phyloP scores from a whole-genome alignment of 805 yeast species.

The Tetrapisispora namnaoensis region DNA sequence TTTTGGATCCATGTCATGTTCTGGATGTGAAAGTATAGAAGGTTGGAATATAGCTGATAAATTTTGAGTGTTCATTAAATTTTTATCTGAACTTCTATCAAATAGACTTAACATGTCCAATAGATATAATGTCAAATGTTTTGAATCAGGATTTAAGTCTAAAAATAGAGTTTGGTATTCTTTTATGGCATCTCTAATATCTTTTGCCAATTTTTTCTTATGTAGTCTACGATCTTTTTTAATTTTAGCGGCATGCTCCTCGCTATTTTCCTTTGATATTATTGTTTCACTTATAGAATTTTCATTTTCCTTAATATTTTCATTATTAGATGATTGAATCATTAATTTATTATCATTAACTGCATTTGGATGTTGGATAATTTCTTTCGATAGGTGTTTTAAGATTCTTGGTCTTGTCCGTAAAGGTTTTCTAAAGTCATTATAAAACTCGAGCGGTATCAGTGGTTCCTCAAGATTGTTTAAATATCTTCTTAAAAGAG shows the following conservation, averaged over 20 bases:
- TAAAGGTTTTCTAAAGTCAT: constrained; percentile 66
- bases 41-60: constrained; percentile 95
- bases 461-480: constrained; percentile 87
- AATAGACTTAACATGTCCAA: constrained; percentile 79
- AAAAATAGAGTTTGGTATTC: constrained; percentile 61
- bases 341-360: constrained; percentile 16
- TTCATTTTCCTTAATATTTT: constrained; percentile 6
- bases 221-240: constrained; percentile 34
- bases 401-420: constrained; percentile 49
- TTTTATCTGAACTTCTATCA: constrained; percentile 58
- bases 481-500: constrained; percentile 70
- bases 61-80: constrained; percentile 84
- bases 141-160: constrained; percentile 58
- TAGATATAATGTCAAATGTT: constrained; percentile 73
- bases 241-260: constrained; percentile 11
- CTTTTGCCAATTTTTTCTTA: constrained; percentile 49
- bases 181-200: constrained; percentile 54
- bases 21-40: constrained; percentile 78
- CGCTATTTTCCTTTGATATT: not conserved
- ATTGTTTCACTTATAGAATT: constrained; percentile 9
- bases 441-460: constrained; percentile 66
- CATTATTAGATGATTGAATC: not conserved
- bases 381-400: constrained; percentile 45
- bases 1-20: constrained; percentile 78
- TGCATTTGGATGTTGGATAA: constrained; percentile 18